Evolutionary conservation across 345 rosid genomes (phyloP), one percentile per base, ranked within the genome.

Genomic region (Linum lewisii): DNA sequence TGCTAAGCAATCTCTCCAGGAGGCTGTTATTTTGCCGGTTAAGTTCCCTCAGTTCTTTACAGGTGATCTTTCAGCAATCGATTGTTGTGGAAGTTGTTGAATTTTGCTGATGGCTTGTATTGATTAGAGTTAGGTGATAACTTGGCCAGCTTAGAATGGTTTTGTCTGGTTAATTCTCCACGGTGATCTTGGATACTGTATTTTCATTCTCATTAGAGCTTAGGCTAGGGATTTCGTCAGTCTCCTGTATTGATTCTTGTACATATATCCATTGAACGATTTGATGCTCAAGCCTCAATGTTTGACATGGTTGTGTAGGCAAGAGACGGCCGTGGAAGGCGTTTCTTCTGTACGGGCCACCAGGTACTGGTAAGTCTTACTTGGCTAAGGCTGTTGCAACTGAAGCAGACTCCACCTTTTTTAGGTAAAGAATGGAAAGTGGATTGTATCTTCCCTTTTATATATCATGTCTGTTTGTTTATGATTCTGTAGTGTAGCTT

Each of bases 381-480:
- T 72, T 90, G 66, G 97, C 97, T 4, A 90, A 90, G 76, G 97
- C 97, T 63, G 97, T 90, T 72, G 97, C 95, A 32, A 85, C 97
- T 21, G 95, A 90, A 78, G 95, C 95, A 25, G 97, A 90, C 59
- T 90, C 95, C 19, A 87, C 95, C 16, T 87, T 90, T 72, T 90
- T 85, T 76, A 90, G 97, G 97, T 86, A 63, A 73, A 61, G 7
- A 45, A 11, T 52, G 11, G n/a, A 3, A 52, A 20, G 6, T 20
- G 25, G 23, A 20, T n/a, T 21, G 56, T 21, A 5, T 24, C 56
- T 52, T 18, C 38, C 38, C 38, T 34, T 42, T 11, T 4, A 42
- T 16, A 11, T 2, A 42, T 42, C 18, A 29, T 16, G 21, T 51
- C 24, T n/a, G 29, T 56, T 51, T 14, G 1, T 60, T 24, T 20